Evolutionary conservation across 345 rosid species (phyloP).

Genomic region (Eucalyptus albens): DNA sequence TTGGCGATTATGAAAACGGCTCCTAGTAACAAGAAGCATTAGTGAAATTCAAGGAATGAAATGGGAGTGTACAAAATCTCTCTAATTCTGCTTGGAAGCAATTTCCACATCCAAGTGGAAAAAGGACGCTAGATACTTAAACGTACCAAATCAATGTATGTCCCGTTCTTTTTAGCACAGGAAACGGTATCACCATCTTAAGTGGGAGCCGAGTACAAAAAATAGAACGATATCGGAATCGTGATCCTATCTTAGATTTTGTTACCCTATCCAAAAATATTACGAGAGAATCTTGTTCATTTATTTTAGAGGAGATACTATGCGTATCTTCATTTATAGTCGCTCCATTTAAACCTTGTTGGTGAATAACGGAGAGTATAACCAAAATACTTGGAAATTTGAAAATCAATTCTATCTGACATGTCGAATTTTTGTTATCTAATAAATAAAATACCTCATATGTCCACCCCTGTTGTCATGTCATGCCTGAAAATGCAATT

Average conservation of each 20-base stretch:
- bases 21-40: background rate
- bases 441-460: background rate
- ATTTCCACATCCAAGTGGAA: background rate
- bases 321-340: background rate
- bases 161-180: background rate
- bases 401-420: accelerated
- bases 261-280: background rate
- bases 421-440: background rate
- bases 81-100: background rate
- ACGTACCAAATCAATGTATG: background rate
- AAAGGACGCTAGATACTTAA: background rate
- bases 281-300: background rate
- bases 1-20: background rate
- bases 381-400: too few relatives aligned
- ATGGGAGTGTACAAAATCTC: background rate
- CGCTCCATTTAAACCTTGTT: background rate
- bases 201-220: background rate
- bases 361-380: background rate
- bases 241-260: background rate
- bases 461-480: background rate
- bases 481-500: background rate
- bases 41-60: background rate
- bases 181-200: background rate
- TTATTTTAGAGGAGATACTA: background rate
- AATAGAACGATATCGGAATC: background rate